Conservation (phyloP, 768 basidiomycete species). For the Dentipellis sp. region DNA sequence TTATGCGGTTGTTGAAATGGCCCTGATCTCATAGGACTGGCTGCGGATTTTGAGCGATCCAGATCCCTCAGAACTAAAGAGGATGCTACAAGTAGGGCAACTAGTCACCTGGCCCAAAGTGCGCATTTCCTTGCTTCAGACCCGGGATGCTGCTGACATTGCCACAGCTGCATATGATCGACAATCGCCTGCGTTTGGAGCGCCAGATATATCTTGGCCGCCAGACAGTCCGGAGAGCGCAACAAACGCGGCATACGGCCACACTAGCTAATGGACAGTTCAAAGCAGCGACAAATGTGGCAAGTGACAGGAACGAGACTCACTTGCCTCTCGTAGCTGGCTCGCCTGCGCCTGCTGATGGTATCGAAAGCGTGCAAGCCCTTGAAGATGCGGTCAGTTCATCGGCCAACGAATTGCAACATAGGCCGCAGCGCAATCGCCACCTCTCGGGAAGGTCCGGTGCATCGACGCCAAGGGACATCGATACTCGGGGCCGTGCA, state of each 20-base stretch:
- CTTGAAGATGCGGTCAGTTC: neutral
- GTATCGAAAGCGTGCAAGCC: neutral
- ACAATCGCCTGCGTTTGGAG: constrained; percentile 82
- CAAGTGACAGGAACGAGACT: neutral
- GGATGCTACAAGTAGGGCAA: constrained; percentile 85
- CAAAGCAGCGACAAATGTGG: neutral
- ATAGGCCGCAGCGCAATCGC: neutral
- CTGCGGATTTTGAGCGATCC: constrained; percentile 69
- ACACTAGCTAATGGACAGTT: constrained; percentile 12
- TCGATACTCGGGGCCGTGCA: too few species aligned
- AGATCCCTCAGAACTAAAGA: constrained; percentile 62
- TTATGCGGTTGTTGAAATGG: constrained; percentile 1
- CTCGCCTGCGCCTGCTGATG: neutral
- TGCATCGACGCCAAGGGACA: neutral
- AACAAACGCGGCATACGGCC: constrained; percentile 23
- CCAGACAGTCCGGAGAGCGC: constrained; percentile 51
- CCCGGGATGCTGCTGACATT: neutral
- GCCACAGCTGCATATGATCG: constrained; percentile 81
- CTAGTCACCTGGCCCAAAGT: constrained; percentile 97
- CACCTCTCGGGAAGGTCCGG: constrained; percentile 1
- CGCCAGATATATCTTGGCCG: constrained; percentile 76
- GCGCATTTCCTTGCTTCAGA: constrained; percentile 6
- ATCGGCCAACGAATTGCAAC: neutral
- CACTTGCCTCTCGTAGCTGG: neutral
- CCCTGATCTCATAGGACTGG: constrained; percentile 9